phyloP scores from a whole-genome alignment of 495 filamentous ascomycete species.

The Lasiosphaeria ovina region DNA sequence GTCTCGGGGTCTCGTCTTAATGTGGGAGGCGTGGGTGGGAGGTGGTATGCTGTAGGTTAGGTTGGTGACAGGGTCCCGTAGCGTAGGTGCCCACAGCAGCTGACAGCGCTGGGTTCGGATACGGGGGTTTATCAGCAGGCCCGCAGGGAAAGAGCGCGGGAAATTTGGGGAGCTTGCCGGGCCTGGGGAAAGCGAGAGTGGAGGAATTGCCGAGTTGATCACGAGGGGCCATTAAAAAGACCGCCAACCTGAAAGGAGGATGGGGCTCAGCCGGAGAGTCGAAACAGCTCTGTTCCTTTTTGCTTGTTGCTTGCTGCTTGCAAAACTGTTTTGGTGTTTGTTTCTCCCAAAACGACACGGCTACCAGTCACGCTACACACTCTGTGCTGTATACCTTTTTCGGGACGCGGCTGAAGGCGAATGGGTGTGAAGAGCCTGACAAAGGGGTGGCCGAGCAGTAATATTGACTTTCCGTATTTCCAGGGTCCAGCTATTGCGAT shows the following conservation, averaged over 20 bases:
- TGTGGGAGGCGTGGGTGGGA: no score
- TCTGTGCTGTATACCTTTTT: neutral
- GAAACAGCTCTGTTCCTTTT: neutral
- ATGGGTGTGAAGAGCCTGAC: neutral
- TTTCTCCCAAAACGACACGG: neutral
- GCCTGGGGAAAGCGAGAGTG: constrained; percentile 16
- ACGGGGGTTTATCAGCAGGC: neutral
- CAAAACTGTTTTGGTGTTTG: neutral
- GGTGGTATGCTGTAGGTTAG: no score
- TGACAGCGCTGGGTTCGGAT: neutral
- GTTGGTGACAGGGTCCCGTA: no score
- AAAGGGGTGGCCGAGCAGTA: neutral
- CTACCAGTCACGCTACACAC: neutral
- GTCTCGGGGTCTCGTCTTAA: no score
- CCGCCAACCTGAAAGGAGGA: constrained; percentile 16
- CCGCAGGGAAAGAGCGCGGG: neutral
- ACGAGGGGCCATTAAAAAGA: constrained; percentile 26
- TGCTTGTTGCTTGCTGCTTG: neutral
- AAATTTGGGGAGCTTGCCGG: constrained; percentile 2
- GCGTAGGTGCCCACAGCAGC: neutral
- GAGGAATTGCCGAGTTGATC: constrained; percentile 12
- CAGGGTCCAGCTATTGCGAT: neutral
- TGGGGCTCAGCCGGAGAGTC: constrained; percentile 5
- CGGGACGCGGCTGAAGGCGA: neutral
- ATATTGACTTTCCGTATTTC: neutral